A percentile compares a stretch with the other conserved stretches of the same genome.
phyloP scores from a whole-genome alignment of 1,284 basidiomycete genomes.

The Schizophyllum amplum region DNA sequence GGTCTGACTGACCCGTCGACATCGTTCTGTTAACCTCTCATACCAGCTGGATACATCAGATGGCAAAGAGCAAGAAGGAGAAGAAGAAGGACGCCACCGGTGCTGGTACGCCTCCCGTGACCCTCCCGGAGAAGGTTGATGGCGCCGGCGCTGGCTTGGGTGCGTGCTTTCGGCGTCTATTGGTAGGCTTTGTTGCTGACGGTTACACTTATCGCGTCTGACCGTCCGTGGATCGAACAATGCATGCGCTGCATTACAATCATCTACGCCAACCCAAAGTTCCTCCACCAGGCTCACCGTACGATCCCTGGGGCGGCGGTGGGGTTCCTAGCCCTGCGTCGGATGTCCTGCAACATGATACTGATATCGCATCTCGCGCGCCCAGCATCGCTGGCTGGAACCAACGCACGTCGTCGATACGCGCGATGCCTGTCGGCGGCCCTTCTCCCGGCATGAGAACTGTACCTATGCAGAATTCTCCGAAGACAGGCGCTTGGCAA shows the following conservation, averaged over 20 bases:
- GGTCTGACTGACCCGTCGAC: neutral
- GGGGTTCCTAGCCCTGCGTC: neutral
- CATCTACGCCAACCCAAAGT: neutral
- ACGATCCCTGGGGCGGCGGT: neutral
- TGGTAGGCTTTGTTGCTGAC: neutral
- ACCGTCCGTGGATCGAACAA: no score
- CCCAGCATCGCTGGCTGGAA: neutral
- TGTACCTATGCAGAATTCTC: neutral
- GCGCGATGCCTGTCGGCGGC: neutral
- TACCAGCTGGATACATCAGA: neutral
- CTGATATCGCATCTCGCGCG: no score
- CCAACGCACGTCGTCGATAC: neutral
- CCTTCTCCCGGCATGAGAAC: neutral
- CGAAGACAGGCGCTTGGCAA: constrained; percentile 1
- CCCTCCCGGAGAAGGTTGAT: neutral
- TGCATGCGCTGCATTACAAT: neutral
- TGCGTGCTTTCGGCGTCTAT: neutral
- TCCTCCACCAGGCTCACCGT: neutral
- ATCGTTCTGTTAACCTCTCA: neutral
- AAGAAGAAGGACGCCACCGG: neutral
- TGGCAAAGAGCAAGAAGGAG: neutral
- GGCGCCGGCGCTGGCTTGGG: neutral
- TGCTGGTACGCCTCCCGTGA: neutral
- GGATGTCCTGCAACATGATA: neutral
- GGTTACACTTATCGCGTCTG: neutral